Evolutionary conservation across 1,139 yeast genomes (phyloP).

Genomic region (Fermentozyma sake): DNA sequence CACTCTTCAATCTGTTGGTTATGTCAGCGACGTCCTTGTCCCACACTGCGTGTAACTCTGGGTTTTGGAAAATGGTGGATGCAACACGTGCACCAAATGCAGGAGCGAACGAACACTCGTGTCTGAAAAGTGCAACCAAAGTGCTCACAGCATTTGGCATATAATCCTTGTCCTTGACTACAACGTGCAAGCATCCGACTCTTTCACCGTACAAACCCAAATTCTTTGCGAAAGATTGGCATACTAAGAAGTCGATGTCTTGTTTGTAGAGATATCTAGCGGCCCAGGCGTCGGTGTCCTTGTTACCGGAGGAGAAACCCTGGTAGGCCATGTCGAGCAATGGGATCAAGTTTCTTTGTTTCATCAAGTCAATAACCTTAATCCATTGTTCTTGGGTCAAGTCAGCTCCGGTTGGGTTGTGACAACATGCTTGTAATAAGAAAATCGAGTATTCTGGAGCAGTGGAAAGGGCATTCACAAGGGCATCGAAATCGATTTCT

Average conservation of each 20-base stretch:
- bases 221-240: conserved; percentile 44
- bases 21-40: conserved; percentile 28
- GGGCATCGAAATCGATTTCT: conserved; percentile 26
- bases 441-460: conserved; percentile 33
- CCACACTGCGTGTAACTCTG: conserved; percentile 28
- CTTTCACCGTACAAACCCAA: conserved; percentile 46
- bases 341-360: conserved; percentile 60
- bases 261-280: conserved; percentile 13
- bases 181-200: conserved; percentile 39
- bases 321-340: conserved; percentile 95
- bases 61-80: conserved; percentile 20
- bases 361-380: conserved; percentile 33
- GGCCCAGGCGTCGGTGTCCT: conserved; percentile 21
- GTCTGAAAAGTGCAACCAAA: conserved; percentile 29
- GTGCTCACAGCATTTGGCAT: conserved; percentile 20
- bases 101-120: conserved; percentile 43
- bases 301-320: conserved; percentile 42
- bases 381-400: conserved; percentile 86
- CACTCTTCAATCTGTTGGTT: conserved; percentile 24
- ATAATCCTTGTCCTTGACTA: conserved; percentile 19
- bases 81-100: conserved; percentile 45
- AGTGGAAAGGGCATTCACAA: conserved; percentile 21
- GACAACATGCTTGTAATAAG: conserved; percentile 81
- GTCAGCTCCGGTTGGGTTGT: conserved; percentile 97
- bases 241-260: conserved; percentile 21